phyloP scores from a whole-genome alignment of 257 asterid species.

The Penstemon newberryi region DNA sequence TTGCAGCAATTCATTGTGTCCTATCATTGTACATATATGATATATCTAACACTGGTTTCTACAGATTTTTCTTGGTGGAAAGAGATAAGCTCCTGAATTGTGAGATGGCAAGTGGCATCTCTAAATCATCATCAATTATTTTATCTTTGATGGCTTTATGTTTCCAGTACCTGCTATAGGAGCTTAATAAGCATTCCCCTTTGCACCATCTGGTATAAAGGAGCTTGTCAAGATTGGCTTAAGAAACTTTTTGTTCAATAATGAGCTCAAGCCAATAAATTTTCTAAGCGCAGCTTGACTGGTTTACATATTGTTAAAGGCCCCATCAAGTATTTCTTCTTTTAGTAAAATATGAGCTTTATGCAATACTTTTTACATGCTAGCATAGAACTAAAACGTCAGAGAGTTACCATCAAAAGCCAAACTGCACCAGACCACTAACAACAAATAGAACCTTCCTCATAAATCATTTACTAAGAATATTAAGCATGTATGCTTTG shows the following conservation, averaged over 20 bases:
- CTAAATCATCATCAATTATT: too few relatives aligned
- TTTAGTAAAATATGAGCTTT: not conserved
- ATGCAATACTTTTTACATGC: not conserved
- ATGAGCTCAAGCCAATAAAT: not conserved
- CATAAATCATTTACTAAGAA: not conserved
- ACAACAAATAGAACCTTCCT: not conserved
- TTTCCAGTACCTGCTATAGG: not conserved
- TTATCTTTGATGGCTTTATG: not conserved
- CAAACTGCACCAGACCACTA: conserved; percentile 1
- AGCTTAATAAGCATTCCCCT: not conserved
- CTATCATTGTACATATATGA: too few relatives aligned
- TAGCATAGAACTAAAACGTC: not conserved
- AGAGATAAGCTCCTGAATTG: too few relatives aligned
- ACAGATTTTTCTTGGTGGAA: too few relatives aligned
- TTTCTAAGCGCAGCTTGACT: conserved; percentile 1
- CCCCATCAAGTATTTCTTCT: conserved; percentile 10
- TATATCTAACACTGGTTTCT: too few relatives aligned
- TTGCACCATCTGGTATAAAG: not conserved
- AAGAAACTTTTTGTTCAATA: too few relatives aligned
- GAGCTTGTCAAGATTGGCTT: not conserved
- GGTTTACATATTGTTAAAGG: not conserved
- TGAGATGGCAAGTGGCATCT: too few relatives aligned
- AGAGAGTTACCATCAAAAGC: not conserved
- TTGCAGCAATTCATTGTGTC: too few relatives aligned
- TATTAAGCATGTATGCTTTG: conserved; percentile 16